These are phyloP conservation scores for Leishmania tropica DNA, from an alignment of 208 protist genomes.

Conservation along the genomic window DNA sequence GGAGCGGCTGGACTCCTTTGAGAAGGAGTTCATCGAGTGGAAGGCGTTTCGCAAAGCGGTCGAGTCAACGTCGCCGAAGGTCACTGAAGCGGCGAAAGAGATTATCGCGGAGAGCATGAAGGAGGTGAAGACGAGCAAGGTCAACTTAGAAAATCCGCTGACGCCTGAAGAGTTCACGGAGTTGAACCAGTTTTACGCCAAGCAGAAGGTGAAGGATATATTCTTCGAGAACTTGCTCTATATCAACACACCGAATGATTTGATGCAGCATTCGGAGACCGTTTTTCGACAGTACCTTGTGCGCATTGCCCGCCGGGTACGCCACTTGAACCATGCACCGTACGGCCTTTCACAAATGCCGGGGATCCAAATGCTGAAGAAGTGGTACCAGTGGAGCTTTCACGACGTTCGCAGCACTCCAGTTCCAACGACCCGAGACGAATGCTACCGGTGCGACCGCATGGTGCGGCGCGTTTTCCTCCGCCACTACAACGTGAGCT, in stretches of 20 bases:
- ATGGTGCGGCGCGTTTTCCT: slow-evolving; percentile 64
- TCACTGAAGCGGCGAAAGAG: slow-evolving; percentile 44
- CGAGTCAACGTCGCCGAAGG: slow-evolving; percentile 54
- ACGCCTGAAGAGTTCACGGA: slow-evolving; percentile 72
- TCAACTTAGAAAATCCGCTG: slow-evolving; percentile 47
- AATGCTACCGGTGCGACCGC: slow-evolving; percentile 48
- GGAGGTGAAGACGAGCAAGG: slow-evolving; percentile 27
- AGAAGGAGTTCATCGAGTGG: slow-evolving; percentile 75
- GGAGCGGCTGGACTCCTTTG: slow-evolving; percentile 71
- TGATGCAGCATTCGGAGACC: slow-evolving; percentile 43
- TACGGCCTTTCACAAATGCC: slow-evolving; percentile 79
- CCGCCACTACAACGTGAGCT: slow-evolving; percentile 68
- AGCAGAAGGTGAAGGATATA: slow-evolving; percentile 44
- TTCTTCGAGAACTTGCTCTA: slow-evolving; percentile 55
- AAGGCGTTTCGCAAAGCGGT: slow-evolving; percentile 75
- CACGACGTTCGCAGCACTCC: slow-evolving; percentile 62
- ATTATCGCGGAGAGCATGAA: slow-evolving; percentile 38
- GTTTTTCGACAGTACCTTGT: slow-evolving; percentile 70
- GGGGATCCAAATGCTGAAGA: slow-evolving; percentile 64
- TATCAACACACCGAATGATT: slow-evolving; percentile 49
- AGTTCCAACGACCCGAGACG: slow-evolving; percentile 35
- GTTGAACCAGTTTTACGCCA: slow-evolving; percentile 75
- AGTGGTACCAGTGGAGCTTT: slow-evolving; percentile 79
- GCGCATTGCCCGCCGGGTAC: slow-evolving; percentile 48
- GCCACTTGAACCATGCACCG: slow-evolving; percentile 51